These are phyloP conservation scores for Pythium pectinolyticum DNA, from an alignment of 352 stramenopile genomes.

Conservation along the genomic window DNA sequence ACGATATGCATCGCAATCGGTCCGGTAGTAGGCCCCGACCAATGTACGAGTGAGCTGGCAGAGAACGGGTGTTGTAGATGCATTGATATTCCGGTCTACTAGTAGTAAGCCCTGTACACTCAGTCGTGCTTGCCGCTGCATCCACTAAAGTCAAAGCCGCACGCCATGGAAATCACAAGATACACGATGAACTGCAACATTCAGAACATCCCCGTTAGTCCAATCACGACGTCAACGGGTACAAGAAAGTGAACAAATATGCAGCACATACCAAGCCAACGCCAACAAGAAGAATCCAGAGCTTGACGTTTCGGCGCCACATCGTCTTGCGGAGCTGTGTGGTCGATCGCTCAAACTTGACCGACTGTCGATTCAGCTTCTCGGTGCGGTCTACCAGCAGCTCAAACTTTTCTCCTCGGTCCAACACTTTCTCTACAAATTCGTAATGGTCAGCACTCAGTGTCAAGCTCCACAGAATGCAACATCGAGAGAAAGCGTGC, in stretches of 20 bases:
- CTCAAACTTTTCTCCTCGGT: constrained; percentile 99
- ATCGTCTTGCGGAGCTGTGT: constrained; percentile 87
- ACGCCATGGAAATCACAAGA: constrained; percentile 86
- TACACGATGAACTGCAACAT: constrained; percentile 72
- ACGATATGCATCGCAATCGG: too few species aligned
- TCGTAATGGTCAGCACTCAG: background rate
- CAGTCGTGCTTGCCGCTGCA: constrained; percentile 65
- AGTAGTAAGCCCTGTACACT: background rate
- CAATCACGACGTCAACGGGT: background rate
- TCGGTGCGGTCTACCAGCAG: constrained; percentile 91
- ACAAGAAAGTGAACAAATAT: constrained; percentile 1
- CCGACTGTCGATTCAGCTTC: constrained; percentile 96
- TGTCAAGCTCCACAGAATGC: background rate
- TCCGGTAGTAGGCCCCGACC: too few species aligned
- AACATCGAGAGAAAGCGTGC: background rate
- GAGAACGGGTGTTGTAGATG: too few species aligned
- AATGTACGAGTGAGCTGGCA: too few species aligned
- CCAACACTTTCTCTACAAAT: constrained; percentile 95
- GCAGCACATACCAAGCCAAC: constrained; percentile 68
- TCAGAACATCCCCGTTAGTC: background rate
- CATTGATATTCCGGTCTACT: too few species aligned
- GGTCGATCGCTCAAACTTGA: constrained; percentile 94
- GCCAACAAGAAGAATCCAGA: constrained; percentile 77
- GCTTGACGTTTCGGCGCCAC: constrained; percentile 89
- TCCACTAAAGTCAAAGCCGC: constrained; percentile 81